Percentiles rank a stretch among this genome's conserved stretches.
phyloP scores from a whole-genome alignment of 768 basidiomycete genomes.

The Tylopilus felleus region DNA sequence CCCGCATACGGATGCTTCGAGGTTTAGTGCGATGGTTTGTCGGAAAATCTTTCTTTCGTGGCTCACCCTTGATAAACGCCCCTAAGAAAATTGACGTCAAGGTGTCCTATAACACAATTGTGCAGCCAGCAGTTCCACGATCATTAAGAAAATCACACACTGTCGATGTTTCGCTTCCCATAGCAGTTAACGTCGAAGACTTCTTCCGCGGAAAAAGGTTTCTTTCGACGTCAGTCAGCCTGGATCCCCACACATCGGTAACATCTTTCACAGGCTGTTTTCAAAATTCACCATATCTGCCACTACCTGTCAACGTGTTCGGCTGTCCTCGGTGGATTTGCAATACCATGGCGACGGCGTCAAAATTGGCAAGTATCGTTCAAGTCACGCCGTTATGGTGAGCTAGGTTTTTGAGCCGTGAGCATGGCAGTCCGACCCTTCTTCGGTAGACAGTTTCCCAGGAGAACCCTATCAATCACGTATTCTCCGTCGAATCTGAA shows the following conservation, averaged over 20 bases:
- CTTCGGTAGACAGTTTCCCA: slow-evolving; percentile 70
- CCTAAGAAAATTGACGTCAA: slow-evolving; percentile 63
- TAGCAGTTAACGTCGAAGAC: slow-evolving; percentile 94
- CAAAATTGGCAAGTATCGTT: slow-evolving; percentile 47
- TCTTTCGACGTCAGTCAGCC: not conserved
- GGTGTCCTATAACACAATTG: slow-evolving; percentile 63
- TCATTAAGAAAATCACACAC: slow-evolving; percentile 51
- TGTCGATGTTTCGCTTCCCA: slow-evolving; percentile 69
- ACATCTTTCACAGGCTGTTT: slow-evolving; percentile 56
- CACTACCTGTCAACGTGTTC: slow-evolving; percentile 74
- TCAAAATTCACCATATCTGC: slow-evolving; percentile 90
- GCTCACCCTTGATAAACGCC: slow-evolving; percentile 1
- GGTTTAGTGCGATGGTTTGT: slow-evolving; percentile 59
- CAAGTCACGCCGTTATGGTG: slow-evolving; percentile 49
- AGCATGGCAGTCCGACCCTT: not conserved
- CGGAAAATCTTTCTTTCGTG: not conserved
- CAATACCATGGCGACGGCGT: slow-evolving; percentile 46
- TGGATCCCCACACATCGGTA: not conserved
- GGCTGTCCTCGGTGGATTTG: slow-evolving; percentile 61
- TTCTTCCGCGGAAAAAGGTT: slow-evolving; percentile 88
- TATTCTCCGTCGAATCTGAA: slow-evolving; percentile 73
- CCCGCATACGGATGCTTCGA: slow-evolving; percentile 66
- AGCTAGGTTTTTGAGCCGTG: slow-evolving; percentile 19
- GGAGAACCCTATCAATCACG: slow-evolving; percentile 66
- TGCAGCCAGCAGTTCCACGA: slow-evolving; percentile 52